Conservation (phyloP, 2,329 filamentous ascomycete species). For the Neofusicoccum sp. region DNA sequence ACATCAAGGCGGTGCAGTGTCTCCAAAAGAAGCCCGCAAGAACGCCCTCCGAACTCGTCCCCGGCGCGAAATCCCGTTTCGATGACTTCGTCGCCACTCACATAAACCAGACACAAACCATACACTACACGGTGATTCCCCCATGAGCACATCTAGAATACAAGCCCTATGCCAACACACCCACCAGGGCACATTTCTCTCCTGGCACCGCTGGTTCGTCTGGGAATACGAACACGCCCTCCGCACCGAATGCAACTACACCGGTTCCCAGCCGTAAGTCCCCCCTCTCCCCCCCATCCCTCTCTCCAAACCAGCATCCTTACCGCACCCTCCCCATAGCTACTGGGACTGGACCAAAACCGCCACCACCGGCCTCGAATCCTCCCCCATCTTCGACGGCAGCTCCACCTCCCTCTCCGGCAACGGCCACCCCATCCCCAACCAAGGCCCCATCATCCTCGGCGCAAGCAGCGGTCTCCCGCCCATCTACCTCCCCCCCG, state of each 20-base stretch:
- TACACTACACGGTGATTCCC: conserved; percentile 35
- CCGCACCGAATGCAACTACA: conserved; percentile 47
- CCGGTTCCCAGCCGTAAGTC: conserved; percentile 50
- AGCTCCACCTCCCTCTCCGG: conserved; percentile 51
- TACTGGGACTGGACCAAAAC: conserved; percentile 12
- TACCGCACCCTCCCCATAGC: neutral
- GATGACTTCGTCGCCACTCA: conserved; percentile 42
- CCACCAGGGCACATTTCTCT: conserved; percentile 34
- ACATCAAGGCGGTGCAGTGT: conserved; percentile 40
- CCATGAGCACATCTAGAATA: neutral
- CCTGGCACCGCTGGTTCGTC: conserved; percentile 47
- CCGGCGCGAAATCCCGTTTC: conserved; percentile 37
- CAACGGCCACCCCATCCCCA: conserved; percentile 40
- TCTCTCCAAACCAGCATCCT: neutral
- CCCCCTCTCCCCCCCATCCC: conserved; percentile 32
- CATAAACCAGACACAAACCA: conserved; percentile 36
- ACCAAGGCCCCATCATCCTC: conserved; percentile 16
- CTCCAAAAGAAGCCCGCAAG: conserved; percentile 33
- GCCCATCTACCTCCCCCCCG: conserved; percentile 47
- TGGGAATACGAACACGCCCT: conserved; percentile 47
- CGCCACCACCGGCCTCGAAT: neutral
- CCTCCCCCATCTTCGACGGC: conserved; percentile 60
- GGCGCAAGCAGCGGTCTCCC: conserved; percentile 1
- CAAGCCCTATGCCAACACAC: conserved; percentile 11
- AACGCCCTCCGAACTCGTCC: conserved; percentile 31